A percentile compares a stretch with the other conserved stretches of the same genome.
Conservation (phyloP, 345 rosid genomes). For the Salix arbutifolia region DNA sequence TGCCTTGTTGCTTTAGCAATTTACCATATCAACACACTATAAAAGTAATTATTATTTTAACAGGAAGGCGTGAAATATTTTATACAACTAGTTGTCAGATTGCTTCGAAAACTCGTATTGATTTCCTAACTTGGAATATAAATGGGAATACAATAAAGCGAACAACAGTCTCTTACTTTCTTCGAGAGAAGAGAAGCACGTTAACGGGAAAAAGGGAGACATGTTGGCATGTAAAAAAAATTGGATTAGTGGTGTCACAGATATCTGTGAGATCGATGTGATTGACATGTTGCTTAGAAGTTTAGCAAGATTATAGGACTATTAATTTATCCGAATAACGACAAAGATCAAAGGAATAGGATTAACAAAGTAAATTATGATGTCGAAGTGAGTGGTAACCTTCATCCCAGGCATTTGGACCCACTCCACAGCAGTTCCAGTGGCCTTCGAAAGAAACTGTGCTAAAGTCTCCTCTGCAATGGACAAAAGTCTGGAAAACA, state of each 20-base stretch:
- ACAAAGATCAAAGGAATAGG: neutral
- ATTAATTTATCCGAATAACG: neutral
- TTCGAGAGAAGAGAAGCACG: neutral
- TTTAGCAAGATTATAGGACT: conserved; percentile 6
- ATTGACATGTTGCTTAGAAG: conserved; percentile 15
- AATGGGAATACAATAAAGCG: neutral
- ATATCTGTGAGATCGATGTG: conserved; percentile 1
- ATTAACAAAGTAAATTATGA: conserved; percentile 8
- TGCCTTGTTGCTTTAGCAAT: neutral
- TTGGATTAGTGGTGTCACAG: neutral
- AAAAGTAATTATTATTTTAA: neutral
- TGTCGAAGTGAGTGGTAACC: conserved; percentile 39
- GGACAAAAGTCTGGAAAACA: conserved; percentile 78
- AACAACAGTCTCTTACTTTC: neutral
- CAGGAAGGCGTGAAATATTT: neutral
- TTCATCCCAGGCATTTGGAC: conserved; percentile 99
- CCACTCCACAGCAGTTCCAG: conserved; percentile 99
- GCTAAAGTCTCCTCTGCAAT: conserved; percentile 98
- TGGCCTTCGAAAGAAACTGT: conserved; percentile 99
- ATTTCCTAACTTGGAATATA: neutral
- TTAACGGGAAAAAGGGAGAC: neutral
- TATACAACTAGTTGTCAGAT: neutral
- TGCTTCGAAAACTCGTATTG: neutral
- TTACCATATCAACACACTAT: neutral
- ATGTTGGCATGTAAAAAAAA: conserved; percentile 5